Percentiles rank a stretch among this genome's conserved stretches.
Conservation (phyloP, 345 rosid species). For the Populus deltoides region DNA sequence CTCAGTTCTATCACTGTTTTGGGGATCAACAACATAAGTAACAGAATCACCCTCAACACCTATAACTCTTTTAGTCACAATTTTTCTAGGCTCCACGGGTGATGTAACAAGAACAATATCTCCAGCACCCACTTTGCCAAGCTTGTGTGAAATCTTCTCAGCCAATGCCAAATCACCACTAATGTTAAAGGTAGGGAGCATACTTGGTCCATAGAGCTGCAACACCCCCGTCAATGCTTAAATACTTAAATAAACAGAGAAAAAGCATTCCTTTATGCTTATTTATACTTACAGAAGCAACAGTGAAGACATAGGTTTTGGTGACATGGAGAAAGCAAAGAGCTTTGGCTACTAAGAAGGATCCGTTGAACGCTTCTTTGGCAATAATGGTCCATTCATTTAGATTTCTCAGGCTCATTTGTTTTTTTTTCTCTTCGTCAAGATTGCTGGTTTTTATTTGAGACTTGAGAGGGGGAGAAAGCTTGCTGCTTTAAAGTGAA, state of each 20-base stretch:
- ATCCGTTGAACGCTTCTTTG: slow-evolving; percentile 23
- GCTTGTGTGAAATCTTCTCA: slow-evolving; percentile 47
- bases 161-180: slow-evolving; percentile 49
- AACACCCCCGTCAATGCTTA: neutral
- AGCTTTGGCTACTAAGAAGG: slow-evolving; percentile 22
- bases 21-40: slow-evolving; percentile 47
- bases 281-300: slow-evolving; percentile 35
- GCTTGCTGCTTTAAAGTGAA: neutral
- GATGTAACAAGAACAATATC: slow-evolving; percentile 64
- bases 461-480: neutral
- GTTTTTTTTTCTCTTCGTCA: neutral
- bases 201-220: slow-evolving; percentile 72
- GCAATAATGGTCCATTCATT: slow-evolving; percentile 1
- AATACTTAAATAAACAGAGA: neutral
- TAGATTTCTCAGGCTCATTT: slow-evolving; percentile 14
- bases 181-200: slow-evolving; percentile 57
- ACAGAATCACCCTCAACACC: slow-evolving; percentile 64
- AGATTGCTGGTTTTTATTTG: neutral
- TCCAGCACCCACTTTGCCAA: slow-evolving; percentile 51
- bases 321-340: slow-evolving; percentile 49
- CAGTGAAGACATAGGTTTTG: slow-evolving; percentile 38
- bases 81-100: slow-evolving; percentile 47
- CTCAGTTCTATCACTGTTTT: slow-evolving; percentile 27
- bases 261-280: neutral
- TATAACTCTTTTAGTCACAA: slow-evolving; percentile 51